Percentiles rank a stretch among this genome's conserved stretches.
Evolutionary conservation across 306 rosid species (phyloP).

Genomic region (Inga leiocalycina): DNA sequence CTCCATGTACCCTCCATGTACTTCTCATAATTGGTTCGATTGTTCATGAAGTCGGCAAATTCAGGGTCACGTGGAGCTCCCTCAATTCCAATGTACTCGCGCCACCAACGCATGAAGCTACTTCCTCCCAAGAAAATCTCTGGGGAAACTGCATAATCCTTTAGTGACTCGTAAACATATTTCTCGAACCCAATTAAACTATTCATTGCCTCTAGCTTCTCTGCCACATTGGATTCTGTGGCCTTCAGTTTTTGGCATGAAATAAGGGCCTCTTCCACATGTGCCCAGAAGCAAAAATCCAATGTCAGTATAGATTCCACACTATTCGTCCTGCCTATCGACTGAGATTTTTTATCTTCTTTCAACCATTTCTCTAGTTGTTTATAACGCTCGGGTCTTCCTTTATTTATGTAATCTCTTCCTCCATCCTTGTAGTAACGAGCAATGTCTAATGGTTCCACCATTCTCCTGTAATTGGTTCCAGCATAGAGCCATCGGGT

Average conservation of each 20-base stretch:
- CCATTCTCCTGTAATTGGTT: neutral
- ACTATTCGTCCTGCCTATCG: neutral
- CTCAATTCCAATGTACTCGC: slow-evolving; percentile 32
- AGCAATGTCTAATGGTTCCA: slow-evolving; percentile 42
- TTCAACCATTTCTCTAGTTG: slow-evolving; percentile 49
- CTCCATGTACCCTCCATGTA: slow-evolving; percentile 44
- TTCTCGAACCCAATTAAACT: slow-evolving; percentile 41
- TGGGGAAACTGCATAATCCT: slow-evolving; percentile 48
- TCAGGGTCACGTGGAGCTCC: slow-evolving; percentile 5
- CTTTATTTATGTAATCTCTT: slow-evolving; percentile 10
- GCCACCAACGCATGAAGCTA: slow-evolving; percentile 69
- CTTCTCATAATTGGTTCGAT: neutral
- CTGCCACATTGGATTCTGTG: neutral
- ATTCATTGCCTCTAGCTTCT: neutral
- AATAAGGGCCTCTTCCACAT: neutral
- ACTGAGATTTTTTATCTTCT: neutral
- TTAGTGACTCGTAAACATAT: slow-evolving; percentile 42
- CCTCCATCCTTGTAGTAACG: slow-evolving; percentile 31
- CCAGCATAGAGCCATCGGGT: neutral
- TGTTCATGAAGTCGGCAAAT: slow-evolving; percentile 43
- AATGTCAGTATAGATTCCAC: neutral
- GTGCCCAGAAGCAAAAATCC: neutral
- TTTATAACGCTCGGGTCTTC: slow-evolving; percentile 43
- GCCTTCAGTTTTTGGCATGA: neutral
- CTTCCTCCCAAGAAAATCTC: slow-evolving; percentile 60